phyloP scores from a whole-genome alignment of 441 rosid species.

The Brassica balearica region DNA sequence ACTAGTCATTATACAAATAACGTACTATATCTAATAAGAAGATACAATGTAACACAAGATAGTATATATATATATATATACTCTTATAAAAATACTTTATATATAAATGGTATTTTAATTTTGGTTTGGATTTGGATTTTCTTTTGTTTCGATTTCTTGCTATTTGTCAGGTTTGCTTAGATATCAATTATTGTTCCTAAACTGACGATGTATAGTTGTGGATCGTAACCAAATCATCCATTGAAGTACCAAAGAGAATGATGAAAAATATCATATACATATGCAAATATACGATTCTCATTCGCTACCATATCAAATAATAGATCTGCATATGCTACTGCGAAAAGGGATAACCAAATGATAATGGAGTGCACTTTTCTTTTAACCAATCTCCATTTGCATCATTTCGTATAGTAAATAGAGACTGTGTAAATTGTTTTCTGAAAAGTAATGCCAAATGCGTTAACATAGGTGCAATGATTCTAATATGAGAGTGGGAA shows the following conservation, averaged over 20 bases:
- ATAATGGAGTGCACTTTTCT: neutral
- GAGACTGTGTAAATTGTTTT: neutral
- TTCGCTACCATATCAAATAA: neutral
- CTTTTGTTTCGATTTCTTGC: neutral
- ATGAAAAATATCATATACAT: neutral
- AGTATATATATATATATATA: too few species aligned
- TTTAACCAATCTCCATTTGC: neutral
- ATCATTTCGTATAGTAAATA: neutral
- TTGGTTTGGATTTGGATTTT: neutral
- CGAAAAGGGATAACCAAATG: neutral
- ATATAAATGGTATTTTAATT: too few species aligned
- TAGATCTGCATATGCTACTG: neutral
- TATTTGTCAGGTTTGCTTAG: neutral
- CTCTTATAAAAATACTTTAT: too few species aligned
- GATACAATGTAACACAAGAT: too few species aligned
- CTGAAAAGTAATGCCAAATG: neutral
- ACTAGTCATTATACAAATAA: neutral
- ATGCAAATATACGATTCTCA: neutral
- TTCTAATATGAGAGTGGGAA: neutral
- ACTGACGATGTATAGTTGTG: neutral
- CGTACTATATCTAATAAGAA: too few species aligned
- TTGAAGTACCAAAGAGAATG: neutral
- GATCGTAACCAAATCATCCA: neutral
- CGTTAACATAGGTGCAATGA: constrained; percentile 4
- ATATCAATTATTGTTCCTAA: neutral